Base-by-base conservation (phyloP, 306 rosid species). In the Lablab purpureus region DNA sequence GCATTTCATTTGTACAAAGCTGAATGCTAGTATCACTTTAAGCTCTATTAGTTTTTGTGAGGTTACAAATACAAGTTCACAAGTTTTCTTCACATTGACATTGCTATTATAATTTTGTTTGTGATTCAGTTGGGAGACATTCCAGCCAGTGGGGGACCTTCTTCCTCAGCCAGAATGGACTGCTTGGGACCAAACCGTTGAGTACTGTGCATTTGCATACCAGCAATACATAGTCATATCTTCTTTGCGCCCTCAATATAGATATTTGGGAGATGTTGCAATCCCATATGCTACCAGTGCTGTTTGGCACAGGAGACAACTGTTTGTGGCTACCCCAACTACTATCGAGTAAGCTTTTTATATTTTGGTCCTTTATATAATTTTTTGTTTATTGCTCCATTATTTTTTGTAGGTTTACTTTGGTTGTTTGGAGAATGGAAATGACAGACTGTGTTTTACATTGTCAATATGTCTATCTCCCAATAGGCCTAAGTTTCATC, bases 91-190 rank as follows among this genome's bases (percentile, higher is more conserved):
- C 55, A 8, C 66, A 76, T 60, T 83, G 64, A 72, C 80, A 22
- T 73, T 73, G 64, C 73, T 37, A 2, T 17, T 45, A 75, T 56
- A 41, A 56, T 81, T 74, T 52, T 72, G 49, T 71, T 75, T 65
- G 74, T 78, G 78, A 65, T 73, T 86, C 88, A 96, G 99, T 78
- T 93, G 99, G 99, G 99, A 96, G 90, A 91, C 98, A 76, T 96
- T 94, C 79, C 97, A 93, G 85, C 98, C 99, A 10, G 91, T 96
- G 69, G 99, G 99, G 19, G 92, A 88, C 73, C 90, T 96, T 83
- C 97, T 96, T 86, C 99, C 98, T 68, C 99, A 93, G 85, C 99
- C 99, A 79, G 99, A 93, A 82, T 96, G 99, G 99, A 90, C 97
- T 75, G 93, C 97, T 25, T 96, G 99, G 99, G 99, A 93, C 86